phyloP scores from a whole-genome alignment of 2,329 filamentous ascomycete species.

The Drechslerella stenobrocha region DNA sequence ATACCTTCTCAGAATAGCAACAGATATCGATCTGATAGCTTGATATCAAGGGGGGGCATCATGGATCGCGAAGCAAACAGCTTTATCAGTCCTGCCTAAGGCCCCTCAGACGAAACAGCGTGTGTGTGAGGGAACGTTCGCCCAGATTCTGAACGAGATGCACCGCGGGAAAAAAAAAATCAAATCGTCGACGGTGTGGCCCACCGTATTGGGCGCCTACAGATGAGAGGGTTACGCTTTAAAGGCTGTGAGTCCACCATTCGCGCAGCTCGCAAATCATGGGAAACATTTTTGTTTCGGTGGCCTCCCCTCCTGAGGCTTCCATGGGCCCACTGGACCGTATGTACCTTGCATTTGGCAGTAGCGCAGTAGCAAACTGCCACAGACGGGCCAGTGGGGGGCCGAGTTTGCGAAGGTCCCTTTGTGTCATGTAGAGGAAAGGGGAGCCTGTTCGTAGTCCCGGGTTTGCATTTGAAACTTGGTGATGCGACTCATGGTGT shows the following conservation, averaged over 20 bases:
- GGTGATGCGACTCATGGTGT: slow-evolving; percentile 44
- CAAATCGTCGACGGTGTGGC: background rate
- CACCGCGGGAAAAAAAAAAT: slow-evolving; percentile 10
- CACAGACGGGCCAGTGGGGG: background rate
- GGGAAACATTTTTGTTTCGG: slow-evolving; percentile 42
- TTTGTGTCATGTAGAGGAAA: slow-evolving; percentile 37
- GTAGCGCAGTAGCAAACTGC: background rate
- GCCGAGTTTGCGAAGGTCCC: background rate
- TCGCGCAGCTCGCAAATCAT: background rate
- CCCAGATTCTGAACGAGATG: slow-evolving; percentile 14
- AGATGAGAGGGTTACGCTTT: slow-evolving; percentile 7
- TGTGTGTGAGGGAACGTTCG: slow-evolving; percentile 23
- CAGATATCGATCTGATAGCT: slow-evolving; percentile 27
- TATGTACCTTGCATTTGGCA: slow-evolving; percentile 20
- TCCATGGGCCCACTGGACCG: no score
- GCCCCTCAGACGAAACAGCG: slow-evolving; percentile 25
- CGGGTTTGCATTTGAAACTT: slow-evolving; percentile 46
- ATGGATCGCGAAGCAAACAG: background rate
- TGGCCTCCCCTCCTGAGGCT: slow-evolving; percentile 36
- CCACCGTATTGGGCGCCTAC: background rate
- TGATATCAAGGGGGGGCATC: slow-evolving; percentile 2
- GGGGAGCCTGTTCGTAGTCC: slow-evolving; percentile 12
- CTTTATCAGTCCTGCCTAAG: slow-evolving; percentile 17
- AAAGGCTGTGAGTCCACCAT: slow-evolving; percentile 8
- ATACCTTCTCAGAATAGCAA: slow-evolving; percentile 37